Base-by-base conservation (phyloP, 2,329 filamentous ascomycete species). In the Coniochaeta prunicola region DNA sequence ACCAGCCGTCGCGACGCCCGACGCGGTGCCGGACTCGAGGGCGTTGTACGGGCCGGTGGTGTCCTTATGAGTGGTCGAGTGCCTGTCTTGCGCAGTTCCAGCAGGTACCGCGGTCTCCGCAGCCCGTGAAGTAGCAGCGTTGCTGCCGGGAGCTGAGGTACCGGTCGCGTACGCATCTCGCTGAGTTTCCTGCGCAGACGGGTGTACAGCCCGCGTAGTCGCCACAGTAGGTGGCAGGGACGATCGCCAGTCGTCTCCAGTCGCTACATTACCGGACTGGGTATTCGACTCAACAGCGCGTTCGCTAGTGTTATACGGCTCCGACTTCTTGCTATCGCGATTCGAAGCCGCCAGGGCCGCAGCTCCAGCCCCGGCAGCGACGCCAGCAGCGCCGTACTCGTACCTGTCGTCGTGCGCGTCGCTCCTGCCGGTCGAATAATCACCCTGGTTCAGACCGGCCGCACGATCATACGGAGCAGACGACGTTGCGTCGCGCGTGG, bases 21-120 rank as follows among this genome's bases (percentile, higher is more conserved):
- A 62, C 6, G 57, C 38, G 6, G 34, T 59, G 33, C 61, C 61
- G 2, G 64, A 58, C 8, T 60, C 36, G 15, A 62, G 59, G 15
- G 54, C 53, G 30, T 58, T 58, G 45, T 60, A 57, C 17, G 30
- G 28, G 15, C 13, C 45, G 12, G 19, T 21, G 4, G 40, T 45
- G 19, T 7, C 21, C 5, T 4, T 10, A 15, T 45, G 19, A 12
- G 10, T 45, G 2, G 45, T 13, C n/a, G 45, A n/a, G 3, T n/a
- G 36, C 17, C 6, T 17, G 45, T 50, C 45, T 12, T 21, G 45
- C 4, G 13, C 30, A 5, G 24, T 50, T 26, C 21, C 40, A 26
- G 21, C 8, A 10, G 40, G 40, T 15, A 26, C 21, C 13, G 24
- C 7, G 2, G 40, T 45, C 17, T 21, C 45, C 3, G 45, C 24